Base-by-base conservation (phyloP, 345 rosid genomes). In the Camelina hispida region DNA sequence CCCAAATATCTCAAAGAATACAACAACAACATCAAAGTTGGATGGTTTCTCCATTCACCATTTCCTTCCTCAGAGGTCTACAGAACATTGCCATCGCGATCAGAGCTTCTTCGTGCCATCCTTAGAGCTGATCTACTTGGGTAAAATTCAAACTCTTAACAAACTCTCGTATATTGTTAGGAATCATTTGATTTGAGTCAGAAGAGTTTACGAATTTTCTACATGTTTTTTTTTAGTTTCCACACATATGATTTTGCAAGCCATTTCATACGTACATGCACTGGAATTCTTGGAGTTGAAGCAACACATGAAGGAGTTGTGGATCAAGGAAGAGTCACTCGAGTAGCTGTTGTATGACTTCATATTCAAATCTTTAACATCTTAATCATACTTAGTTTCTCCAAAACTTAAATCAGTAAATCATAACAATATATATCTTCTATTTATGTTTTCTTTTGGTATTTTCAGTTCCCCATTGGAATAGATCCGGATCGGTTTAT, bases 31-130 rank as follows among this genome's bases (percentile, higher is more conserved):
- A 93, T 91, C 88, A 93, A 91, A 85, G 97, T 93, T 80, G 98
- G 98, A 44, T 93, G 98, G 98, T 93, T 93, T 85, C 98, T 93
- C 81, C 98, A 93, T 67, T 91, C 98, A 22, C 97, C 97, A n/a
- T 93, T 93, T 75, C 98, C 98, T 74, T 93, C 98, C 30, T 89
- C 98, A 34, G 97, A 93, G 83, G 90, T 93, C 77, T 93, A 87
- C 57, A 85, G 95, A 85, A 91, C 91, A 40, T 80, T 93, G 78
- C 97, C 98, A 61, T 93, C 97, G 20, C 84, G 97, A 52, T 87
- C 98, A 4, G 96, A 93, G 82, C 87, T 93, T 51, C 81, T 93
- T 71, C 91, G 82, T 51, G 82, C 98, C 0, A 87, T 93, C 82
- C 96, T 93, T 74, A 83, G 89, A 13, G 87, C 96, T 44, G 98